phyloP scores from a whole-genome alignment of 1,139 yeast species.

The Kodamaea sp. region DNA sequence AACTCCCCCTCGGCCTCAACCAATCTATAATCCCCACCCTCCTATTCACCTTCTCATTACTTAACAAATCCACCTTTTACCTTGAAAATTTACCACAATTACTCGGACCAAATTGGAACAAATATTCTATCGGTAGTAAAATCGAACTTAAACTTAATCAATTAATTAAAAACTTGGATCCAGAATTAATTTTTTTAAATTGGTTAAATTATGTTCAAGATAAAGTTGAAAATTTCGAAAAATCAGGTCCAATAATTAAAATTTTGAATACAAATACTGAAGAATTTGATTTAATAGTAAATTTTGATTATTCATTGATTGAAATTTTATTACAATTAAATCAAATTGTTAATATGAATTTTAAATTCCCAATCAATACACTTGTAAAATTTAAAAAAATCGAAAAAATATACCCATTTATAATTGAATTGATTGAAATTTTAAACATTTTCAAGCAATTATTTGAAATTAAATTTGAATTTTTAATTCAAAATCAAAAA shows the following conservation, averaged over 20 bases:
- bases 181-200: constrained; percentile 35
- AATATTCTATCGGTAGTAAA: constrained; percentile 68
- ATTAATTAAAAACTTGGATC: constrained; percentile 44
- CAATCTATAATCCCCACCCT: no score
- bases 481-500: constrained; percentile 42
- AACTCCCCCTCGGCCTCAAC: no score
- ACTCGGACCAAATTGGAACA: constrained; percentile 72
- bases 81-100: constrained; percentile 18
- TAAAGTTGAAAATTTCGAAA: constrained; percentile 12
- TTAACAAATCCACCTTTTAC: constrained; percentile 22
- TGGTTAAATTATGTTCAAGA: constrained; percentile 41
- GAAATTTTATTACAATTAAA: constrained; percentile 51
- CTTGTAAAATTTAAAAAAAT: constrained; percentile 39
- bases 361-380: constrained; percentile 49
- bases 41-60: no score
- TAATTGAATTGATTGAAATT: constrained; percentile 51
- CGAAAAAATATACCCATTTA: constrained; percentile 54
- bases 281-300: constrained; percentile 26
- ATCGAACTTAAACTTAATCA: constrained; percentile 49
- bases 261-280: constrained; percentile 17
- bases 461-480: constrained; percentile 29
- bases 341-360: constrained; percentile 50
- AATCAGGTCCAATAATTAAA: constrained; percentile 38
- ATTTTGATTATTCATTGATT: constrained; percentile 49
- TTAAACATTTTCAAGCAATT: constrained; percentile 28